Base-by-base conservation (phyloP, 2,329 filamentous ascomycete species). In the Aspergillus udagawae region DNA sequence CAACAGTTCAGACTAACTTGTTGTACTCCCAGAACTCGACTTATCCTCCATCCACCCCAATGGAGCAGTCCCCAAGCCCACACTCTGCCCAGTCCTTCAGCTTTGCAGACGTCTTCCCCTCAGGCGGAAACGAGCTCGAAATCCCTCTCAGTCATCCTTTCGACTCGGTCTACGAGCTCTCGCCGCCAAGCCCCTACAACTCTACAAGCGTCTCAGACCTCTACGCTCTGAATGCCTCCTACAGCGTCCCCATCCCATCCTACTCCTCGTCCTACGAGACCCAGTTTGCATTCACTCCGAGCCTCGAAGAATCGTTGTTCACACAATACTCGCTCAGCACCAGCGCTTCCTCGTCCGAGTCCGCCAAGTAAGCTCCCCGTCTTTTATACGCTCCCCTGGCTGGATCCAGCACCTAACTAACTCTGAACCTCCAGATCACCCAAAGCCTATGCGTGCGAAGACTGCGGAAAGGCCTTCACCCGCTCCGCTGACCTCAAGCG, bases 401-500 rank as follows among this genome's bases (percentile, higher is more conserved):
- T 38, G 1, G 14, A 38, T 38, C 21, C 29, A 27, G 9, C 32
- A 35, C 3, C 53, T 53, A 57, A 51, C 44, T 4, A 17, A 9
- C 10, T 14, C 14, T n/a, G 14, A 7, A 52, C 38, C 28, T 44
- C 8, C 45, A 74, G 71, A 55, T 64, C 65, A 8, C 51, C 59
- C 32, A 72, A 71, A 55, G 68, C 69, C 12, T 75, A 70, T 28
- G 57, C 59, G 5, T 75, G 73, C 62, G 62, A 66, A n/a, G 58
- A 64, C 56, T 75, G 72, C 56, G 65, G 66, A 32, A 72, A 75
- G 69, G 66, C 65, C 41, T 80, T 81, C 67, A 75, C 73, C 17
- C 77, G 80, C 49, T 71, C 74, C 47, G 79, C 79, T 6, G 80
- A 83, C 62, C 67, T 82, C 10, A 77, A 78, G 60, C 78, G 80